phyloP scores from a whole-genome alignment of 257 asterid genomes.

The Leptodermis oblonga region DNA sequence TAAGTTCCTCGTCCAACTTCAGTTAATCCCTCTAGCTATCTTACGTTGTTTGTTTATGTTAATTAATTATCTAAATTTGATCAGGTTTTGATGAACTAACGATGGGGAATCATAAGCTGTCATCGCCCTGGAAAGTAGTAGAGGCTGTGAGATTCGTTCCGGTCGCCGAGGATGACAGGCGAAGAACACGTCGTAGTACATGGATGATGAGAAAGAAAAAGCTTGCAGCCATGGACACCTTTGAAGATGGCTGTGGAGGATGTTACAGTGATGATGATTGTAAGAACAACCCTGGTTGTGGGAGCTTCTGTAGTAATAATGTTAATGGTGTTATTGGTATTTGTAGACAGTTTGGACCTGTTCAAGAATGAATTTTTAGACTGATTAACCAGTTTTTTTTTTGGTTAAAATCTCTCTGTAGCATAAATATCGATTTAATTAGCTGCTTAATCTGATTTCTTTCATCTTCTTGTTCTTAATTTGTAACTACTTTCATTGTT shows the following conservation, averaged over 20 bases:
- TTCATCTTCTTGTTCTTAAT: no score
- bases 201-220: background rate
- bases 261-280: slow-evolving; percentile 11
- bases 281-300: slow-evolving; percentile 12
- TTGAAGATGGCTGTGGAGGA: slow-evolving; percentile 10
- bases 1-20: background rate
- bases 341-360: background rate
- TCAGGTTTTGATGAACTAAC: no score
- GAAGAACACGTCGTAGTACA: no score
- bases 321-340: slow-evolving; percentile 1
- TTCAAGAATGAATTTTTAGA: slow-evolving; percentile 3
- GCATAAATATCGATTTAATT: no score
- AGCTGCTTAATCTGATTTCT: no score
- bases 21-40: background rate
- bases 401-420: no score
- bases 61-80: no score
- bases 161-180: no score
- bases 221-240: background rate
- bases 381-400: background rate
- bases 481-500: no score
- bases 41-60: no score
- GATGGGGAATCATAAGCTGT: no score
- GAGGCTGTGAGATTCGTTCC: slow-evolving; percentile 1
- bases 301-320: slow-evolving; percentile 2
- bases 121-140: no score